Evolutionary conservation across 441 rosid species (phyloP), one percentile per base, ranked within the genome.

Genomic region (Raphanus hybrid): DNA sequence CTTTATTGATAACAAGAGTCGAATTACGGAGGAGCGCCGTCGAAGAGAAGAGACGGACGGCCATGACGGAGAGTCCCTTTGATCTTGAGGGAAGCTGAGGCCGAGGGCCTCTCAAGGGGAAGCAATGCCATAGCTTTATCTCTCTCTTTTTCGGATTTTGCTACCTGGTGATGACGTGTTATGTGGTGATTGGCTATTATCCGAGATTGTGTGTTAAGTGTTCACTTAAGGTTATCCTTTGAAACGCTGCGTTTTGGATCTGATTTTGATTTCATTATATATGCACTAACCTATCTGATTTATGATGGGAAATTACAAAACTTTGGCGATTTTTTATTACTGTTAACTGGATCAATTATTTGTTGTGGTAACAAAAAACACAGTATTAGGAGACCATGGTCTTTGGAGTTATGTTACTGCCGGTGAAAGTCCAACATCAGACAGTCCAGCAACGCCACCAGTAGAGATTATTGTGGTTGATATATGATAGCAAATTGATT

Each of bases 1-100:
- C 59, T 54, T 54, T 54, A 15, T 54, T 15, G 59, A 54, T 16
- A 15, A 0, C n/a, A 14, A 50, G 1, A 43, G 35, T 11, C 0
- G 11, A 66, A 50, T 76, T 87, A 89, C 93, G 78, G 18, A 82
- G 77, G 41, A 85, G 72, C 75, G 85, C 65, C 35, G 89, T 45
- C 64, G 88, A 83, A 69, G 86, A 84, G 81, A 82, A 80, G 77
- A 89, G 57, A 57, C 61, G 72, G 48, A 81, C 88, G 79, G 90
- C 91, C 85, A 86, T 75, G 82, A 86, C 76, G 57, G 92, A 81
- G 41, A 81, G 41, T 89, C 88, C 87, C 87, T 16, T 54, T 54
- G 67, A 81, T 85, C 90, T 80, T 85, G 50, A 64, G 58, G 60
- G 29, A 75, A 60, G 45, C 50, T 74, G 63, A 52, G 37, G 63